Percentiles rank a stretch among this genome's conserved stretches.
These are phyloP conservation scores for Thalassiosira gravida DNA, from an alignment of 352 stramenopile genomes.

Conservation along the genomic window DNA sequence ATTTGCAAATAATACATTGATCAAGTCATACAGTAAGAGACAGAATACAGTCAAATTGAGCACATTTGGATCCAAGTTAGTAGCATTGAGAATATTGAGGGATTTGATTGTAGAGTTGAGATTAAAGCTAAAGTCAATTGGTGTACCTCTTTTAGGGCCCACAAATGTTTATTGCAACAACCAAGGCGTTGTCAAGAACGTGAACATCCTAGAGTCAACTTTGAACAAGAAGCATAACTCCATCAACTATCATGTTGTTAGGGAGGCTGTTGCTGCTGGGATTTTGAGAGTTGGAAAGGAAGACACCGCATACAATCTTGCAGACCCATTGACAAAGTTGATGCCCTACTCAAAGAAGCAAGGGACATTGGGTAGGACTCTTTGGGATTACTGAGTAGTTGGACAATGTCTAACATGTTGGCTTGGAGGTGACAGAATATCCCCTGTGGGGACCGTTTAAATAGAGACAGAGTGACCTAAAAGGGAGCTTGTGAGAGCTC, in stretches of 20 bases:
- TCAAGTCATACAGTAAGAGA: constrained; percentile 40
- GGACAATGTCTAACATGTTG: background rate
- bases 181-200: constrained; percentile 55
- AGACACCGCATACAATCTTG: constrained; percentile 47
- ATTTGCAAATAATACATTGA: background rate
- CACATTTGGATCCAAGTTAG: constrained; percentile 61
- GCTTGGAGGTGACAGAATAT: background rate
- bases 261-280: constrained; percentile 47
- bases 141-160: constrained; percentile 42
- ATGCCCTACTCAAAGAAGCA: constrained; percentile 25
- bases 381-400: background rate
- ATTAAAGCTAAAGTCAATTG: constrained; percentile 69
- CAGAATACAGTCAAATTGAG: constrained; percentile 64
- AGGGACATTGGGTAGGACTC: constrained; percentile 5
- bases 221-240: constrained; percentile 67
- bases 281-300: constrained; percentile 56
- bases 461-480: background rate
- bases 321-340: constrained; percentile 65
- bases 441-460: constrained; percentile 3
- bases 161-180: constrained; percentile 62
- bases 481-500: too few relatives aligned
- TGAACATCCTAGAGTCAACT: constrained; percentile 47
- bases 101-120: constrained; percentile 55
- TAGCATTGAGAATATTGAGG: constrained; percentile 49
- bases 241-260: constrained; percentile 61